Conservation (phyloP, 2,329 filamentous ascomycete genomes). For the Aspergillus aculeatinus region DNA sequence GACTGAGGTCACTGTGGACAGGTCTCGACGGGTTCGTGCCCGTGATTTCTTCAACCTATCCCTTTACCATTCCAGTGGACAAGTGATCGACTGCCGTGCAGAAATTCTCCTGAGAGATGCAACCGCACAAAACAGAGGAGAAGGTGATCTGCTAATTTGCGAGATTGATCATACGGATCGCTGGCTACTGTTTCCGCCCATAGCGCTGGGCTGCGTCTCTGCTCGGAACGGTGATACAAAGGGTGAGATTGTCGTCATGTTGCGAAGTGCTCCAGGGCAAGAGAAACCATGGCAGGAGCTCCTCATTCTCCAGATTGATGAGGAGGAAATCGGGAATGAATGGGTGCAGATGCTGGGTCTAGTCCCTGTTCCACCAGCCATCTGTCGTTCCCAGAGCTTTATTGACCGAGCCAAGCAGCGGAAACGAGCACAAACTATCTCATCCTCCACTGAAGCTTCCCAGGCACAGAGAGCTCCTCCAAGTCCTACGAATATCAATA, state of each 20-base stretch:
- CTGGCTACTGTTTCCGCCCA: constrained; percentile 89
- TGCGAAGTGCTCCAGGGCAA: constrained; percentile 66
- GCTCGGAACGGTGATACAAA: constrained; percentile 72
- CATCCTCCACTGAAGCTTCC: constrained; percentile 21
- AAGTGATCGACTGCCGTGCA: constrained; percentile 82
- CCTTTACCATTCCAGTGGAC: constrained; percentile 82
- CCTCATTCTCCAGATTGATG: constrained; percentile 71
- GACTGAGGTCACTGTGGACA: constrained; percentile 69
- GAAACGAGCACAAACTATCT: constrained; percentile 27
- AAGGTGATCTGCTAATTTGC: constrained; percentile 86
- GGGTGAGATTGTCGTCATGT: constrained; percentile 80
- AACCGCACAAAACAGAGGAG: constrained; percentile 61
- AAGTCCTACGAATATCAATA: constrained; percentile 56
- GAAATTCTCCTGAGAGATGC: constrained; percentile 86
- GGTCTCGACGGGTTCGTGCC: constrained; percentile 77
- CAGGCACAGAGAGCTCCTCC: constrained; percentile 41
- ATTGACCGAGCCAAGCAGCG: constrained; percentile 43
- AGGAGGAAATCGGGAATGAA: constrained; percentile 74
- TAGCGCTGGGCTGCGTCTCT: constrained; percentile 71
- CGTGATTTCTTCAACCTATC: constrained; percentile 88
- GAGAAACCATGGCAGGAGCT: constrained; percentile 78
- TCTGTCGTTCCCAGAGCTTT: constrained; percentile 57
- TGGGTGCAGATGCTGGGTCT: constrained; percentile 86
- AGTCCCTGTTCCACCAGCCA: constrained; percentile 60
- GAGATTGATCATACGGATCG: constrained; percentile 75